A percentile compares a stretch with the other conserved stretches of the same genome.
These are phyloP conservation scores for Aspergillus diversus DNA, from an alignment of 495 filamentous ascomycete species.

Conservation along the genomic window DNA sequence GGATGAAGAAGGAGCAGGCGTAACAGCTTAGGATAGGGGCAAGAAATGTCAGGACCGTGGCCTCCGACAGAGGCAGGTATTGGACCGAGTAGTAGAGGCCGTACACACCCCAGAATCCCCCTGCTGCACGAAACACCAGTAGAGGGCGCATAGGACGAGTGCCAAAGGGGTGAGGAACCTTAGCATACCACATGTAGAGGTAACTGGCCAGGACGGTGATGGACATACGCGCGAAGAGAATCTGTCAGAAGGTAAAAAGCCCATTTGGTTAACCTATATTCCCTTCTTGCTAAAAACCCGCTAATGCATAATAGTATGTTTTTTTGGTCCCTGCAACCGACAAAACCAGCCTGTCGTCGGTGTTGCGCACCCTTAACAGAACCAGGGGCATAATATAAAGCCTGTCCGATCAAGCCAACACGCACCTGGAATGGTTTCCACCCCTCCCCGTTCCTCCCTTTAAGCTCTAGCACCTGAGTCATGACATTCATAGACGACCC, in stretches of 20 bases:
- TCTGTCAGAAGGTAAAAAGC: slow-evolving; percentile 33
- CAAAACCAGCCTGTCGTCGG: neutral
- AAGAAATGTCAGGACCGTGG: slow-evolving; percentile 91
- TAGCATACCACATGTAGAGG: slow-evolving; percentile 74
- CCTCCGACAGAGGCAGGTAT: slow-evolving; percentile 87
- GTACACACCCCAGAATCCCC: slow-evolving; percentile 87
- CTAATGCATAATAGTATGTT: no score
- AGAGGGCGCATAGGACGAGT: slow-evolving; percentile 63
- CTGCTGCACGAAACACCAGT: slow-evolving; percentile 68
- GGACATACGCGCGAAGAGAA: slow-evolving; percentile 83
- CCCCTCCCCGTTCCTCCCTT: slow-evolving; percentile 62
- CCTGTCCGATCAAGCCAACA: neutral
- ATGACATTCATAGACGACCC: slow-evolving; percentile 87
- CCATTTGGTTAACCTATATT: neutral
- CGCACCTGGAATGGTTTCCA: slow-evolving; percentile 83
- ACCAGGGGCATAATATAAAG: neutral
- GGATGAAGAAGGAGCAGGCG: slow-evolving; percentile 73
- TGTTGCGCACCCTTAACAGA: neutral
- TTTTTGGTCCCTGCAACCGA: neutral
- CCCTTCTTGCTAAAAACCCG: neutral
- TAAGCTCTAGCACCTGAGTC: slow-evolving; percentile 75
- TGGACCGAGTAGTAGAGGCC: slow-evolving; percentile 80
- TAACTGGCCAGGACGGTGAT: slow-evolving; percentile 70
- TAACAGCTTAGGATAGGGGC: slow-evolving; percentile 82
- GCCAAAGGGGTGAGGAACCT: slow-evolving; percentile 73